Evolutionary conservation across 2,329 filamentous ascomycete species (phyloP), one percentile per base, ranked within the genome.

Genomic region (Pestalotiopsis sp.): DNA sequence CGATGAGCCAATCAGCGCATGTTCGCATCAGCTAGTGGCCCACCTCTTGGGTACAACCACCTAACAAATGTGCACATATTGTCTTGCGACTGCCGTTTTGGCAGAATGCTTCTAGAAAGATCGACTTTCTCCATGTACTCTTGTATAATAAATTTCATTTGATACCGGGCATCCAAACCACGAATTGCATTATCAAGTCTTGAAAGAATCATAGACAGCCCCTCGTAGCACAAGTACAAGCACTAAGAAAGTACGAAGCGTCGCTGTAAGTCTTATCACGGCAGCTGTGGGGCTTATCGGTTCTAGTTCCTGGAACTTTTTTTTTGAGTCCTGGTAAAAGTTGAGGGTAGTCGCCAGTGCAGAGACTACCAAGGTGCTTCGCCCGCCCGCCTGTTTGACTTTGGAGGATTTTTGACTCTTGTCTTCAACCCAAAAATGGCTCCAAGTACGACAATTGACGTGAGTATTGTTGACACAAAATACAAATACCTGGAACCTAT

Each of bases 351-450:
- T 22, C 44, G 30, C 24, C 58, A 39, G 58, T 39, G 26, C 20
- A 35, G 22, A 24, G 13, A 14, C 22, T 26, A 26, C 26, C 14
- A 52, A 26, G 24, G 58, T 61, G n/a, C n/a, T 20, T 35, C 17
- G 26, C 24, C 17, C 58, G 58, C 26, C n/a, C n/a, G 58, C 58
- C 26, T 35, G 58, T 20, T 39, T 20, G 58, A 20, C 58, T 20
- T 61, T 61, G 58, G n/a, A 61, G 58, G 30, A 35, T 35, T 35
- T 35, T 35, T 61, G 26, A 61, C 30, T 65, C 64, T 24, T 24
- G n/a, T n/a, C 35, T 44, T 14, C n/a, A 20, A 26, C 11, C 22
- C 24, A 67, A 73, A 73, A 22, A 78, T 78, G 76, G 73, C 75
- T 39, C 72, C 75, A 9, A 66, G 70, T 30, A 61, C 70, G 67